Evolutionary conservation across 2,329 filamentous ascomycete species (phyloP).

Genomic region (Fusarium proliferatum): DNA sequence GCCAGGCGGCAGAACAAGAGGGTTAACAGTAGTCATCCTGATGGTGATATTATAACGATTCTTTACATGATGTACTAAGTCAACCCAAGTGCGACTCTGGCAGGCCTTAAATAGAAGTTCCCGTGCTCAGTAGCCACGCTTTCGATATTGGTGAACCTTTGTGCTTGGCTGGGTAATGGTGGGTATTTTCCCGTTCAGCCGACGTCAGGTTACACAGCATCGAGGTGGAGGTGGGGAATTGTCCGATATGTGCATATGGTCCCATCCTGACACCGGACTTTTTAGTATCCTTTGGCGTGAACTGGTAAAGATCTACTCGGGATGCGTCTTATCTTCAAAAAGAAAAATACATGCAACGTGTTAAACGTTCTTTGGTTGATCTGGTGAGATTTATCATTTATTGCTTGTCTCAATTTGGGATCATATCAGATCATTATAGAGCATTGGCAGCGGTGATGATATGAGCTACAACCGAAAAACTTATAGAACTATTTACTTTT

Average conservation of each 20-base stretch:
- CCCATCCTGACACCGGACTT: too few relatives aligned
- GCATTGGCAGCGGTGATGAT: too few relatives aligned
- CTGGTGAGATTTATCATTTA: too few relatives aligned
- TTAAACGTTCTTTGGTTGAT: background rate
- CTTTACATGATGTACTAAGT: too few relatives aligned
- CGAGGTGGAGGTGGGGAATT: background rate
- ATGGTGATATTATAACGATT: too few relatives aligned
- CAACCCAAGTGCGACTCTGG: too few relatives aligned
- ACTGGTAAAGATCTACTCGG: background rate
- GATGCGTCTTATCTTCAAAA: background rate
- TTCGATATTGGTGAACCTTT: accelerated
- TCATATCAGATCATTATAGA: background rate
- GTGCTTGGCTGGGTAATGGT: background rate
- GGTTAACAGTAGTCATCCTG: background rate
- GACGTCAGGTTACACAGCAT: background rate
- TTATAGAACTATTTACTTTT: accelerated
- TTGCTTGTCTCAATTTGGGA: background rate
- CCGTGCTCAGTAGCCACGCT: accelerated
- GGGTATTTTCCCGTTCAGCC: background rate
- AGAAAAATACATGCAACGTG: background rate
- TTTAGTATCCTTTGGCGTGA: background rate
- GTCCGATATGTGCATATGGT: background rate
- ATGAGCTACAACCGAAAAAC: background rate
- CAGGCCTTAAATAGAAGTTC: background rate
- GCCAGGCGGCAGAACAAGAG: conserved; percentile 20